Percentiles rank a stretch among this genome's conserved stretches.
Evolutionary conservation across 257 asterid species (phyloP).

Genomic region (Gentiana straminea): DNA sequence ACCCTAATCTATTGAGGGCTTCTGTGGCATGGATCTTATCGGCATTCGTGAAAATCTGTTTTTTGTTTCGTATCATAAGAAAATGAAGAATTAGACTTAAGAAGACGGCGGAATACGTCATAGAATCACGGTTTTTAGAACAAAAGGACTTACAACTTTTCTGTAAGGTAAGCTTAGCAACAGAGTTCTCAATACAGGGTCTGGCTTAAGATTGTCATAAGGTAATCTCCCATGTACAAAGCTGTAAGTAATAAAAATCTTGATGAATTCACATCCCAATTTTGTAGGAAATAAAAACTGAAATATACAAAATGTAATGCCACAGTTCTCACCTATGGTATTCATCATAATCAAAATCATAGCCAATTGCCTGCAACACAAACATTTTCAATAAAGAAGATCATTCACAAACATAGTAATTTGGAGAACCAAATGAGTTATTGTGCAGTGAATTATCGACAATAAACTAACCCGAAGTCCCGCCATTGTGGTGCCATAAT

Average conservation of each 20-base stretch:
- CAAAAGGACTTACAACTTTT: slow-evolving; percentile 57
- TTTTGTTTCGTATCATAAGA: not conserved
- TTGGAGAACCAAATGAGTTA: not conserved
- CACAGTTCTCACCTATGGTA: slow-evolving; percentile 48
- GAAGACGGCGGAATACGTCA: no score
- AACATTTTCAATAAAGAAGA: no score
- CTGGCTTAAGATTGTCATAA: slow-evolving; percentile 75
- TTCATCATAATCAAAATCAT: slow-evolving; percentile 90
- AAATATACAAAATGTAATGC: no score
- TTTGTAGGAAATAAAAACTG: no score
- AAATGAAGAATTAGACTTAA: not conserved
- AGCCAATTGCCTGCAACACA: slow-evolving; percentile 79
- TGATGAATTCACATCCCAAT: no score
- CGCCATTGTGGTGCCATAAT: slow-evolving; percentile 92
- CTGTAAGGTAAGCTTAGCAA: slow-evolving; percentile 63
- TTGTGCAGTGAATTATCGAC: not conserved
- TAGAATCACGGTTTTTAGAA: no score
- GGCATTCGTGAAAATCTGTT: slow-evolving; percentile 76
- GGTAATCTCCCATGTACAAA: slow-evolving; percentile 98
- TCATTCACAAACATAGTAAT: no score
- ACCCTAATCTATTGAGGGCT: slow-evolving; percentile 54
- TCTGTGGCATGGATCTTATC: slow-evolving; percentile 60
- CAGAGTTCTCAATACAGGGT: slow-evolving; percentile 73
- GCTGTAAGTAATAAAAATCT: slow-evolving; percentile 22
- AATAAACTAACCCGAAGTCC: slow-evolving; percentile 54